phyloP scores from a whole-genome alignment of 345 rosid genomes.

The Eucalyptus sideroxylon region DNA sequence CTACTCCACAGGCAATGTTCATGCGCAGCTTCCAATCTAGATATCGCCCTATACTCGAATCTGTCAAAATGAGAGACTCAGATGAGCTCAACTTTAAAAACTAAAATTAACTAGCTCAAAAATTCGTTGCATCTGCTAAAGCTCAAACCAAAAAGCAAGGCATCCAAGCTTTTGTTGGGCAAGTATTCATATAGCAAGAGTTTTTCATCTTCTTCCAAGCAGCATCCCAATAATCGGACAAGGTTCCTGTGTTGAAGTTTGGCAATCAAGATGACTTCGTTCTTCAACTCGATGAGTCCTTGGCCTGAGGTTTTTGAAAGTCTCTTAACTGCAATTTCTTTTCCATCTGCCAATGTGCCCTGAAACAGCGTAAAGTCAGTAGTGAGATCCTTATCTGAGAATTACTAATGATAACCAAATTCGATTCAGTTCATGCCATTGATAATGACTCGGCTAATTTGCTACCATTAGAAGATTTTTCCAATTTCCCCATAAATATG shows the following conservation, averaged over 20 bases:
- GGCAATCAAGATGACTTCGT: conserved; percentile 3
- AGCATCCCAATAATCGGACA: conserved; percentile 2
- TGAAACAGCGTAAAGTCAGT: neutral
- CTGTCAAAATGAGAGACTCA: neutral
- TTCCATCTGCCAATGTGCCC: conserved; percentile 1
- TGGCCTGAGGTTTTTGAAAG: conserved; percentile 6
- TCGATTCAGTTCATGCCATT: neutral
- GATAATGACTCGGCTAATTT: neutral
- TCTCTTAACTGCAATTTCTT: conserved; percentile 12
- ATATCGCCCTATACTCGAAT: neutral
- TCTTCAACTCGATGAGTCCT: conserved; percentile 4
- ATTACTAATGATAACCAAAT: neutral
- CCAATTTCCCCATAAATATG: neutral
- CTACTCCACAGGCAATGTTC: conserved; percentile 23
- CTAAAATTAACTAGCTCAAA: neutral
- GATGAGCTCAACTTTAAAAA: neutral
- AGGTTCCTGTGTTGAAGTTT: conserved; percentile 7
- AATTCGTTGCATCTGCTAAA: neutral
- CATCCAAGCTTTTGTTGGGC: conserved; percentile 5
- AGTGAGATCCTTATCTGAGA: neutral
- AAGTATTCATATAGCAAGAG: neutral
- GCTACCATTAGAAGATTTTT: neutral
- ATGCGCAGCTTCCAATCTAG: conserved; percentile 16
- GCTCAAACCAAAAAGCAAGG: neutral
- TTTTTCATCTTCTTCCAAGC: neutral